Evolutionary conservation across 331 rosid genomes (phyloP), one percentile per base, ranked within the genome.

Genomic region (Pyracantha coccinea): DNA sequence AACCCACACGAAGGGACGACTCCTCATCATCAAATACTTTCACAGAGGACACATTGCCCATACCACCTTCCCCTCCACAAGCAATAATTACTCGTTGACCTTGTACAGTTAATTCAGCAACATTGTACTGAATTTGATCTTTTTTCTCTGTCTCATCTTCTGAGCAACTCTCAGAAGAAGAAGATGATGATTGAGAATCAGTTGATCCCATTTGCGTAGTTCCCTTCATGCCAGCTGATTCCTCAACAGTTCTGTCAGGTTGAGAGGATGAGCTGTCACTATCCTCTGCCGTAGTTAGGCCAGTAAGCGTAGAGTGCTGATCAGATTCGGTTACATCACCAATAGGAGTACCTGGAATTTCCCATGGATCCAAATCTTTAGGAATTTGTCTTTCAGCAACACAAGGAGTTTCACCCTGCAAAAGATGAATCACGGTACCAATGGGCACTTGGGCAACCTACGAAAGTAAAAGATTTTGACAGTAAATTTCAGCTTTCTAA

Each of bases 361-460:
- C 93, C 97, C 93, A 92, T n/a, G 97, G 99, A 83, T 94, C 96
- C 79, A 82, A 76, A 78, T 87, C 90, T 2, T 81, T 50, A 4
- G 88, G 76, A 79, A 86, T 72, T 41, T 72, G 81, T 19, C 65
- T 75, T 72, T 84, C 78, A 14, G 85, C 82, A 23, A 59, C 52
- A 27, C 74, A 82, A 67, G 96, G 90, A 72, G 85, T 74, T 81
- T 90, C 92, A 60, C 99, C 97, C 33, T 78, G 47, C 66, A 92
- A 63, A 67, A 92, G 92, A 88, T 90, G 99, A 78, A 92, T 79
- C 53, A 92, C 99, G 33, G 97, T 90, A 74, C 99, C 99, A 71
- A 92, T 29, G 7, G 99, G 99, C 58, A 94, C 92, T 35, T 67
- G 89, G 61, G 83, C 86, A 83, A 92, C 85, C 99, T 90, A 83